These are phyloP conservation scores for Wakefieldia striispora DNA, from an alignment of 768 basidiomycete species.

Conservation along the genomic window DNA sequence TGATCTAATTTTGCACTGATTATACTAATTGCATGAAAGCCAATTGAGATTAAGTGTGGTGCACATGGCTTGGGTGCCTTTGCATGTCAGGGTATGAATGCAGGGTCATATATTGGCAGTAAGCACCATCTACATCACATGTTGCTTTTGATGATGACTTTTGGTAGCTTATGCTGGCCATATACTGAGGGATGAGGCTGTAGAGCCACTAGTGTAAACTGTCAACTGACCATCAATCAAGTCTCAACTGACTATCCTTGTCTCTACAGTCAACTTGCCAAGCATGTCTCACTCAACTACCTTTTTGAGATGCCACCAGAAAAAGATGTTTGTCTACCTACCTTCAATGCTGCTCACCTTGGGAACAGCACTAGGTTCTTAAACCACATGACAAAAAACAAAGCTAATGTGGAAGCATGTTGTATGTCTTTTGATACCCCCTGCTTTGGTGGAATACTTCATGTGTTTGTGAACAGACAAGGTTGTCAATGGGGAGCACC, in stretches of 20 bases:
- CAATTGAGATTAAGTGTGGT: conserved; percentile 35
- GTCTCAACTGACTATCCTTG: neutral
- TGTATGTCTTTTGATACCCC: conserved; percentile 19
- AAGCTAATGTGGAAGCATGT: conserved; percentile 22
- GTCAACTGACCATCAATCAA: too few species aligned
- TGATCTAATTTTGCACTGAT: neutral
- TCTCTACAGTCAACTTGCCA: conserved; percentile 9
- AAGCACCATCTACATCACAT: neutral
- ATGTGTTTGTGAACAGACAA: conserved; percentile 13
- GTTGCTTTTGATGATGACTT: neutral
- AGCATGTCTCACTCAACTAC: conserved; percentile 32
- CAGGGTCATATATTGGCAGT: conserved; percentile 35
- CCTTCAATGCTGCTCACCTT: conserved; percentile 39
- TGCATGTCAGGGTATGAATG: conserved; percentile 28
- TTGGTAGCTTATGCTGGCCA: conserved; percentile 42
- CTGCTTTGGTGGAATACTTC: neutral
- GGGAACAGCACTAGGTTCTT: conserved; percentile 47
- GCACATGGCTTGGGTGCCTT: conserved; percentile 47
- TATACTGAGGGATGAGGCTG: conserved; percentile 13
- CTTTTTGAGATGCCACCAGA: conserved; percentile 26
- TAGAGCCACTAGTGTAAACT: conserved; percentile 9
- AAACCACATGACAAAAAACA: conserved; percentile 32
- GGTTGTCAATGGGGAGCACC: conserved; percentile 34
- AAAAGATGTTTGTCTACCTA: neutral
- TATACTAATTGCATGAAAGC: conserved; percentile 22